A percentile compares a stretch with the other conserved stretches of the same genome.
phyloP scores from a whole-genome alignment of 768 basidiomycete species.

The Tulasnella sp. region DNA sequence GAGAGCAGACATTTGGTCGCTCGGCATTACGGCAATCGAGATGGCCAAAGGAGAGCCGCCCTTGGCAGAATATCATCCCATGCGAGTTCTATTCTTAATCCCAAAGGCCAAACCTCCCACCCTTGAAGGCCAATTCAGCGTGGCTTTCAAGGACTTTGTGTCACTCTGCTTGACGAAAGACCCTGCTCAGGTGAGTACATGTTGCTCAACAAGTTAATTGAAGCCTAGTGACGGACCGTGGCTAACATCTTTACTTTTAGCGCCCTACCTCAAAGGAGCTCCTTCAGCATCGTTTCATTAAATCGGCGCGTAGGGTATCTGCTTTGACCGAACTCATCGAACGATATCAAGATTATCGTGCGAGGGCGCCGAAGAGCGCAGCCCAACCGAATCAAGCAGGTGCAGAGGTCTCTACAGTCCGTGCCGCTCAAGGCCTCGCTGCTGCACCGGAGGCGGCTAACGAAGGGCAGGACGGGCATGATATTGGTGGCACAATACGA shows the following conservation, averaged over 20 bases:
- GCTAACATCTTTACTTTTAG: conserved; percentile 34
- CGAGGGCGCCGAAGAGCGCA: conserved; percentile 37
- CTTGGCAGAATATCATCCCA: conserved; percentile 92
- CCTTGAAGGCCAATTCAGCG: conserved; percentile 75
- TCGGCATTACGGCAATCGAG: conserved; percentile 97
- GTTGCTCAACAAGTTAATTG: background rate
- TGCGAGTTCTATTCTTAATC: conserved; percentile 96
- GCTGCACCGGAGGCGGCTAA: conserved; percentile 15
- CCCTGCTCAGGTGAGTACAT: conserved; percentile 49
- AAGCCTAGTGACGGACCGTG: background rate
- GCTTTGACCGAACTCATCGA: conserved; percentile 82
- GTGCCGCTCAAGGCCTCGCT: conserved; percentile 17
- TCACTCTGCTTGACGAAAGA: conserved; percentile 87
- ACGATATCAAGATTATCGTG: conserved; percentile 67
- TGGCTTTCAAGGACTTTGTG: conserved; percentile 89
- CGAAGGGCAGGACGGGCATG: conserved; percentile 16
- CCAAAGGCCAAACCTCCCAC: conserved; percentile 91
- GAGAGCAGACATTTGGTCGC: conserved; percentile 95
- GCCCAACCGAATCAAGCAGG: conserved; percentile 18
- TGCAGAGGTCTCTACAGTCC: conserved; percentile 6
- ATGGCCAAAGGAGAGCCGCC: conserved; percentile 98
- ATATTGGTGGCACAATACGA: conserved; percentile 47
- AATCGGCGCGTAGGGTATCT: conserved; percentile 67
- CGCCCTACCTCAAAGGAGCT: conserved; percentile 87
- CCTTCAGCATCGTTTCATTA: conserved; percentile 88